Evolutionary conservation across 768 basidiomycete species (phyloP).

Genomic region (Suillus ampliporus): DNA sequence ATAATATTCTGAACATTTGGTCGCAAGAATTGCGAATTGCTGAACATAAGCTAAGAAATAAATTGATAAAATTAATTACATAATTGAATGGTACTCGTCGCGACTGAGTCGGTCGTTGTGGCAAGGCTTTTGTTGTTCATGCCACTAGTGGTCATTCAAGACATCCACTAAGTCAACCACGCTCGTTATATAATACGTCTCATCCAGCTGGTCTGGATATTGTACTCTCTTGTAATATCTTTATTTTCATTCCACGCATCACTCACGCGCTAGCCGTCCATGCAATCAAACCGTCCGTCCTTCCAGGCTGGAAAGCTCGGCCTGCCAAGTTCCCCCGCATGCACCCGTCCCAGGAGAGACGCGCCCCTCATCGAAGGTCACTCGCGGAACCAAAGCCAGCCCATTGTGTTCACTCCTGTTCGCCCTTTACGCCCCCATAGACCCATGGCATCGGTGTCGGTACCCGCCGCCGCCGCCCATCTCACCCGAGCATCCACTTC

Average conservation of each 20-base stretch:
- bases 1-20: not conserved
- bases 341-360: conserved; percentile 8
- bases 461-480: conserved; percentile 6
- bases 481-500: not conserved
- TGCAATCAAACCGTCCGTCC: conserved; percentile 12
- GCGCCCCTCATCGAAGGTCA: conserved; percentile 9
- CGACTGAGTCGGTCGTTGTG: too few relatives aligned
- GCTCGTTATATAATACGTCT: conserved; percentile 12
- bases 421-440: conserved; percentile 32
- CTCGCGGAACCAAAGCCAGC: conserved; percentile 7
- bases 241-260: not conserved
- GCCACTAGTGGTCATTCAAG: not conserved
- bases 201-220: conserved; percentile 32
- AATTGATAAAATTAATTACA: too few relatives aligned
- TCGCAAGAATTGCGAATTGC: too few relatives aligned
- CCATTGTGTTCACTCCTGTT: conserved; percentile 2
- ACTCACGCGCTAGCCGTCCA: not conserved
- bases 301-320: conserved; percentile 7
- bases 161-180: not conserved
- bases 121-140: not conserved
- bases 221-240: conserved; percentile 2
- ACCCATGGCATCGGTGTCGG: conserved; percentile 24
- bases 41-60: too few relatives aligned
- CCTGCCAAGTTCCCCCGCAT: conserved; percentile 24
- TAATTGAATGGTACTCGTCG: too few relatives aligned